phyloP scores from a whole-genome alignment of 164 flowering plant genomes.

The Houttuynia cordata region DNA sequence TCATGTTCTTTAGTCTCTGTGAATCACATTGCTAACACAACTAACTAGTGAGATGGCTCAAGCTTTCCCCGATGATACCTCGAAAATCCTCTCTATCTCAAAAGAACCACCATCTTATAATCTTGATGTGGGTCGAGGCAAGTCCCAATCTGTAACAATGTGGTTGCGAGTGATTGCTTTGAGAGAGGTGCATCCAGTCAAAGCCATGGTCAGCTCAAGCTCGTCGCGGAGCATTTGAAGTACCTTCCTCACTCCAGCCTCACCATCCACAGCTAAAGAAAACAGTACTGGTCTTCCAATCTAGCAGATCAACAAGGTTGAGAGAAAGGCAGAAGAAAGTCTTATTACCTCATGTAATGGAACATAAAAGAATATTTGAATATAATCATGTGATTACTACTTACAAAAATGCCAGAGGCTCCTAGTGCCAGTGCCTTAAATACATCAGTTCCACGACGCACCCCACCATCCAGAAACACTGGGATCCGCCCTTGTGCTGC shows the following conservation, averaged over 20 bases:
- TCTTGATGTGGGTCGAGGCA: not conserved
- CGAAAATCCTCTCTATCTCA: too few species aligned
- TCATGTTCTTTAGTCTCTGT: too few species aligned
- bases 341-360: not conserved
- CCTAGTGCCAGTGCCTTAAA: slow-evolving; percentile 95
- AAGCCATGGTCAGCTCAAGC: slow-evolving; percentile 71
- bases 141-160: slow-evolving; percentile 30
- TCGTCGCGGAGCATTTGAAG: slow-evolving; percentile 58
- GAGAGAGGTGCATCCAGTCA: slow-evolving; percentile 45
- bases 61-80: too few species aligned
- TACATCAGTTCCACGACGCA: slow-evolving; percentile 93
- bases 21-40: too few species aligned
- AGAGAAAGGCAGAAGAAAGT: not conserved
- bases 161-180: slow-evolving; percentile 51
- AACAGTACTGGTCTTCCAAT: slow-evolving; percentile 52
- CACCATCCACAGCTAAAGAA: slow-evolving; percentile 51
- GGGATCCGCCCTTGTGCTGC: slow-evolving; percentile 54
- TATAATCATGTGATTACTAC: slow-evolving; percentile 7
- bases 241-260: slow-evolving; percentile 37
- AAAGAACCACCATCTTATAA: not conserved
- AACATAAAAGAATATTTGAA: not conserved
- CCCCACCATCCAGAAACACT: slow-evolving; percentile 63
- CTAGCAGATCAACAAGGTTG: slow-evolving; percentile 16
- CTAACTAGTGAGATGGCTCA: too few species aligned
- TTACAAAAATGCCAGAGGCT: slow-evolving; percentile 79